Evolutionary conservation across 345 rosid species (phyloP).

Genomic region (Orychophragmus violaceus): DNA sequence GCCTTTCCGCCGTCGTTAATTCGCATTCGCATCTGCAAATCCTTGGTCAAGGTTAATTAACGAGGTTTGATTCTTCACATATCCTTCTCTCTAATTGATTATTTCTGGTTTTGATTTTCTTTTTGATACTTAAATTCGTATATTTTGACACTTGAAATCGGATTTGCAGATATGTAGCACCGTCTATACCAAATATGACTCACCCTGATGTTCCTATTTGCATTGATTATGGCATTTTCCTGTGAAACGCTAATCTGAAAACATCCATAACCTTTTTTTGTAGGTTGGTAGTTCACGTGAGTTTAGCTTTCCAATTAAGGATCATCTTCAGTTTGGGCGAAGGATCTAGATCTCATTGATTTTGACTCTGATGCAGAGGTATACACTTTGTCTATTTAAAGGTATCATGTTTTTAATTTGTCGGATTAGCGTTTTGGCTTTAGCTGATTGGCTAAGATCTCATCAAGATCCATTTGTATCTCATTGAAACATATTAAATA

Average conservation of each 20-base stretch:
- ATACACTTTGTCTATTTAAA: neutral
- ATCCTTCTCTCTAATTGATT: no score
- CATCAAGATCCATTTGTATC: neutral
- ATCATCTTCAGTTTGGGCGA: slow-evolving; percentile 86
- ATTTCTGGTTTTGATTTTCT: no score
- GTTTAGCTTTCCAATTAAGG: slow-evolving; percentile 72
- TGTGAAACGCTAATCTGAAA: neutral
- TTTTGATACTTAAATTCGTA: no score
- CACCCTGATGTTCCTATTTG: slow-evolving; percentile 72
- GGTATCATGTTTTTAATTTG: neutral
- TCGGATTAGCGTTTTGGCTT: neutral
- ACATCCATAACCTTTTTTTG: neutral
- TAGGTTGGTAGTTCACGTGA: slow-evolving; percentile 63
- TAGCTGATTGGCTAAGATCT: neutral
- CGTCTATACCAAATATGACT: slow-evolving; percentile 85
- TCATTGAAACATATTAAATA: neutral
- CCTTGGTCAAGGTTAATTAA: no score
- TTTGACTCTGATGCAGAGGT: slow-evolving; percentile 44
- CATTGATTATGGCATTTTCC: neutral
- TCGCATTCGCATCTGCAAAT: no score
- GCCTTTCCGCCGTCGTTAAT: no score
- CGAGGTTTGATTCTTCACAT: no score
- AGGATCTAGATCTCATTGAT: slow-evolving; percentile 84
- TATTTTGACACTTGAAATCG: no score
- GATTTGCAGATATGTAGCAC: no score